Percentiles rank a stretch among this genome's conserved stretches.
Conservation (phyloP, 768 basidiomycete genomes). For the Chiua virens region DNA sequence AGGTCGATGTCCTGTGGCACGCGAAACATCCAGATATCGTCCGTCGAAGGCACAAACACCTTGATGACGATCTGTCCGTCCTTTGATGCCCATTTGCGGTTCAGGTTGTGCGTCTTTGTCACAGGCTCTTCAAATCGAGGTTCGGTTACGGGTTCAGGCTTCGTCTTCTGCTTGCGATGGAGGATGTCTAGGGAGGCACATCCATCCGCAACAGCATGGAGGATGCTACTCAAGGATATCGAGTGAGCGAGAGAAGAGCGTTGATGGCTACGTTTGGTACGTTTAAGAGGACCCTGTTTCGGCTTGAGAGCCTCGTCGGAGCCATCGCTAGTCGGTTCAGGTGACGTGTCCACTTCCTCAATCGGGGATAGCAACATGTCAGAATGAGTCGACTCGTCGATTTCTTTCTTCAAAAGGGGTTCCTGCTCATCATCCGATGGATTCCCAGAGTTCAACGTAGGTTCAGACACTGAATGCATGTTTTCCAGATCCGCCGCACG, state of each 20-base stretch:
- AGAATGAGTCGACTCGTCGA: conserved; percentile 9
- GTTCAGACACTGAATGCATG: conserved; percentile 13
- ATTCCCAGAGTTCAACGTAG: not conserved
- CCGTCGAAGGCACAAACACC: conserved; percentile 38
- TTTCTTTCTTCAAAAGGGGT: conserved; percentile 1
- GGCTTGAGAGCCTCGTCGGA: not conserved
- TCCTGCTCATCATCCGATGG: conserved; percentile 7
- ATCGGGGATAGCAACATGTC: conserved; percentile 13
- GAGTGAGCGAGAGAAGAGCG: conserved; percentile 16
- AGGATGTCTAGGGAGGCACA: conserved; percentile 16
- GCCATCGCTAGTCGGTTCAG: not conserved
- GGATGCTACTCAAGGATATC: conserved; percentile 14
- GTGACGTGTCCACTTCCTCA: conserved; percentile 3
- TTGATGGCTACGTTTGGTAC: conserved; percentile 3
- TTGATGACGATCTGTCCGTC: conserved; percentile 39
- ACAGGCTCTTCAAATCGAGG: not conserved
- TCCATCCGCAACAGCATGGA: conserved; percentile 13
- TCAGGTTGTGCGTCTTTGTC: not conserved
- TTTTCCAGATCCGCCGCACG: not conserved
- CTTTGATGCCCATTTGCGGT: conserved; percentile 31
- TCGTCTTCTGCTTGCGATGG: conserved; percentile 15
- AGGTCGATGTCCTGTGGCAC: conserved; percentile 34
- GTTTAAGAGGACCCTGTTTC: not conserved
- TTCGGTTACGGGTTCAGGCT: not conserved
- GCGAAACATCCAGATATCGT: conserved; percentile 41